A percentile compares a stretch with the other conserved stretches of the same genome.
Conservation (phyloP, 805 yeast genomes). For the Cyberlindnera mycetangii region DNA sequence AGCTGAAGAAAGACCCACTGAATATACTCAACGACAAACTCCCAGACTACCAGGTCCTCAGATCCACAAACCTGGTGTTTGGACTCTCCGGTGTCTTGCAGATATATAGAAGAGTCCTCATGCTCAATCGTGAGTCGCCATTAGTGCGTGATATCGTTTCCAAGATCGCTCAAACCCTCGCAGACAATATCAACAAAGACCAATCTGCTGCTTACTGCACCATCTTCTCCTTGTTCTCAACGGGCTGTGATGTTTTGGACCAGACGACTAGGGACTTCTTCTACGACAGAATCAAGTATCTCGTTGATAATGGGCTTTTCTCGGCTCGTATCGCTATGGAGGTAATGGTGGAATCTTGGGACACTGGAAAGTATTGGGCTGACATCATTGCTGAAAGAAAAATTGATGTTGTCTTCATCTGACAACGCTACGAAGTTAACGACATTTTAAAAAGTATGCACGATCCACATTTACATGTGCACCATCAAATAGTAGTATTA, state of each 20-base stretch:
- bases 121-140: conserved; percentile 43
- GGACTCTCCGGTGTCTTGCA: conserved; percentile 53
- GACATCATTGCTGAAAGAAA: conserved; percentile 41
- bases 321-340: conserved; percentile 22
- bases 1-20: conserved; percentile 11
- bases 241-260: conserved; percentile 51
- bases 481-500: neutral
- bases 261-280: conserved; percentile 33
- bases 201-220: conserved; percentile 53
- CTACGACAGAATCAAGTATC: conserved; percentile 33
- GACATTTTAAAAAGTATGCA: neutral
- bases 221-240: conserved; percentile 48
- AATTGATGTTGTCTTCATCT: conserved; percentile 47
- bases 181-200: conserved; percentile 36
- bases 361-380: conserved; percentile 51
- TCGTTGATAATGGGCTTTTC: conserved; percentile 38
- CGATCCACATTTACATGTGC: too few relatives aligned
- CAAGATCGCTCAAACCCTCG: conserved; percentile 35
- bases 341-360: conserved; percentile 53
- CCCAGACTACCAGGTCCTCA: conserved; percentile 28
- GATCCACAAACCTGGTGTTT: conserved; percentile 52
- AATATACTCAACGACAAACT: conserved; percentile 7
- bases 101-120: conserved; percentile 54
- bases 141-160: conserved; percentile 41
- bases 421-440: neutral